Conservation (phyloP, 805 yeast genomes). For the Wickerhamiella lipophila region DNA sequence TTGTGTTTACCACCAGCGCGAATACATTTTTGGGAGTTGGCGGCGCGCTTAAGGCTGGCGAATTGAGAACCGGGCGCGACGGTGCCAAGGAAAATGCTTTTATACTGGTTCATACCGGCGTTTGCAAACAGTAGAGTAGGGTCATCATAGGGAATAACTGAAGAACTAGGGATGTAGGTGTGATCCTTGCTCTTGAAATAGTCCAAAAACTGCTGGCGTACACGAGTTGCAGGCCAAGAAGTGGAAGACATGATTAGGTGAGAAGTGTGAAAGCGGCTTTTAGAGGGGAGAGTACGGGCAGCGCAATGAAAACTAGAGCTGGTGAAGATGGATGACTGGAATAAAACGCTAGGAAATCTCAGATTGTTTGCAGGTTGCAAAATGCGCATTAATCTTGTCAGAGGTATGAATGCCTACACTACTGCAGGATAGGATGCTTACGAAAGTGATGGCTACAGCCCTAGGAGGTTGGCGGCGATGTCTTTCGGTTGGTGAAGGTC, state of each 20-base stretch:
- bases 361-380: not conserved
- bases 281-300: not conserved
- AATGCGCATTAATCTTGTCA: not conserved
- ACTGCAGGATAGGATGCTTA: not conserved
- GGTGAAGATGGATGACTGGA: not conserved
- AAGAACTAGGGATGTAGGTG: constrained; percentile 78
- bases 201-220: constrained; percentile 75
- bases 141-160: constrained; percentile 95
- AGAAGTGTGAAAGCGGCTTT: constrained; percentile 7
- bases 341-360: too few relatives aligned
- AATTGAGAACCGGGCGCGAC: constrained; percentile 91
- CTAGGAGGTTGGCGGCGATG: too few relatives aligned
- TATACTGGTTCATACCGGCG: constrained; percentile 99
- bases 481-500: too few relatives aligned
- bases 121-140: constrained; percentile 94
- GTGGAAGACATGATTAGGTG: constrained; percentile 11
- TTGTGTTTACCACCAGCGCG: constrained; percentile 98
- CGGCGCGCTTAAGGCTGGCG: constrained; percentile 73
- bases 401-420: too few relatives aligned
- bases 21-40: constrained; percentile 94
- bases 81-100: constrained; percentile 93
- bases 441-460: too few relatives aligned
- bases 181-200: constrained; percentile 61
- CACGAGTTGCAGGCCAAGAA: constrained; percentile 31
- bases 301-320: not conserved